phyloP scores from a whole-genome alignment of 2,329 filamentous ascomycete genomes.

The Botrytis fragariae region DNA sequence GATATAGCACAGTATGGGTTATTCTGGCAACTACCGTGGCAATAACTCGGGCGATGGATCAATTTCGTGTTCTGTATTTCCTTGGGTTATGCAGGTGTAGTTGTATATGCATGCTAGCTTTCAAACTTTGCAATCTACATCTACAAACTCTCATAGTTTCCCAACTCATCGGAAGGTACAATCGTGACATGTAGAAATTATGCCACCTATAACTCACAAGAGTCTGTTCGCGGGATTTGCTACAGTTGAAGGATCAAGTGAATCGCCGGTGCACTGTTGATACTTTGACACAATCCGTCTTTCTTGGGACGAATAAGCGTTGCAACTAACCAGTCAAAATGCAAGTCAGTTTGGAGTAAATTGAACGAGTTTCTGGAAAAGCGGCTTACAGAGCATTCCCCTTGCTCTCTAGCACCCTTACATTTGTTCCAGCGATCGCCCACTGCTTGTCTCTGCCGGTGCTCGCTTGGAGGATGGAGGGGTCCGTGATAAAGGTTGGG shows the following conservation, averaged over 20 bases:
- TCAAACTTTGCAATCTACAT: not conserved
- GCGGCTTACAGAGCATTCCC: conserved; percentile 27
- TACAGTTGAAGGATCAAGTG: conserved; percentile 26
- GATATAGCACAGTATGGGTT: not conserved
- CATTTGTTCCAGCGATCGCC: conserved; percentile 31
- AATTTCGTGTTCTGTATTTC: conserved; percentile 13
- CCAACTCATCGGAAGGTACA: conserved; percentile 3
- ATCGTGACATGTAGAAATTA: conserved; percentile 5
- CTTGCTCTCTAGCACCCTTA: conserved; percentile 24
- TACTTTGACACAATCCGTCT: conserved; percentile 16
- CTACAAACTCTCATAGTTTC: not conserved
- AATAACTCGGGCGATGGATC: conserved; percentile 16
- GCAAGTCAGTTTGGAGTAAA: conserved; percentile 30
- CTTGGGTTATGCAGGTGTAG: conserved; percentile 6
- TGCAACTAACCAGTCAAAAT: conserved; percentile 9
- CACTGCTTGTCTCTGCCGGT: conserved; percentile 33
- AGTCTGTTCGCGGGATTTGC: conserved; percentile 26
- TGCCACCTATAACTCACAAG: conserved; percentile 11
- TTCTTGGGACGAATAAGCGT: conserved; percentile 30
- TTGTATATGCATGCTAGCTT: conserved; percentile 15
- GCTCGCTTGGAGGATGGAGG: conserved; percentile 35
- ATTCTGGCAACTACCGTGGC: conserved; percentile 19
- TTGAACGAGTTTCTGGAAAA: conserved; percentile 30
- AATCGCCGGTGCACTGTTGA: conserved; percentile 18
- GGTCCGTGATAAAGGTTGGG: conserved; percentile 35